A percentile compares a stretch with the other conserved stretches of the same genome.
phyloP scores from a whole-genome alignment of 805 yeast species.

The Metschnikowia dekortorum region DNA sequence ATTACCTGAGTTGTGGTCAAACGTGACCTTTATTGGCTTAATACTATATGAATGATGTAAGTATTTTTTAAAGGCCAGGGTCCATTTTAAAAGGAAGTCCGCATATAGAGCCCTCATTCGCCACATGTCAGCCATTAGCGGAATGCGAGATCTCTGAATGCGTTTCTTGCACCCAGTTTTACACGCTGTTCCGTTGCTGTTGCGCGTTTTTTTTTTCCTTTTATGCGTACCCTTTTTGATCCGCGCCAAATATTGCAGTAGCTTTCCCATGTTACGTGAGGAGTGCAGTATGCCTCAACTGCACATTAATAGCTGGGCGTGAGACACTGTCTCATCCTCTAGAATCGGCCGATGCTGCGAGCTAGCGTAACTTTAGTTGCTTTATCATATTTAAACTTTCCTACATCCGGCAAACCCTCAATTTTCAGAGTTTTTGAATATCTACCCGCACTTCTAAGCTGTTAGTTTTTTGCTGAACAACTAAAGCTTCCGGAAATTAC shows the following conservation, averaged over 20 bases:
- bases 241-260: neutral
- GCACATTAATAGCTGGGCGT: neutral
- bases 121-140: neutral
- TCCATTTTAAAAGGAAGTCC: neutral
- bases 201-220: neutral
- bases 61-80: neutral
- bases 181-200: neutral
- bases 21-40: neutral
- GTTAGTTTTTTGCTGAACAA: neutral
- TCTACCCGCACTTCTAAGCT: neutral
- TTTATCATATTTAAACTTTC: neutral
- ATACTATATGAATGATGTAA: neutral
- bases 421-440: neutral
- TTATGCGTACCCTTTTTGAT: neutral
- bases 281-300: neutral
- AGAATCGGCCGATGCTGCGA: neutral
- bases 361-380: neutral
- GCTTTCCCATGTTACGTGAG: neutral
- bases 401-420: neutral
- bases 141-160: conserved; percentile 1
- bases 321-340: conserved; percentile 2
- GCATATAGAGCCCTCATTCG: neutral
- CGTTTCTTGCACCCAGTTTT: neutral
- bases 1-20: no score
- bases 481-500: neutral